Evolutionary conservation across 1,284 basidiomycete genomes (phyloP).

Genomic region (Prillingera fragicola): DNA sequence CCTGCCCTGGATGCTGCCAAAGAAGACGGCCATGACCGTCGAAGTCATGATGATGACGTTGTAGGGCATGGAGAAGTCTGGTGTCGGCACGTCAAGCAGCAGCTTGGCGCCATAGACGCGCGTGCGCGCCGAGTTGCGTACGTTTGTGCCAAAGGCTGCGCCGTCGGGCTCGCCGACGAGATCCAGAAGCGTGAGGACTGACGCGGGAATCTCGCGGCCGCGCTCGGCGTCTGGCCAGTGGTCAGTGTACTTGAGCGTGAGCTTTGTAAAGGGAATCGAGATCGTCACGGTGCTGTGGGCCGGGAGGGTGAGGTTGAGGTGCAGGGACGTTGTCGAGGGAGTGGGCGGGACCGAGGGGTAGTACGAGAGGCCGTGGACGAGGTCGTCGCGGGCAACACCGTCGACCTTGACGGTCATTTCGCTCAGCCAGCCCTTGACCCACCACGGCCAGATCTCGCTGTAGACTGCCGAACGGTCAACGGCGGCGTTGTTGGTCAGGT

Average conservation of each 20-base stretch:
- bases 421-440: slow-evolving; percentile 81
- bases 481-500: slow-evolving; percentile 61
- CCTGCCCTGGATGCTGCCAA: slow-evolving; percentile 84
- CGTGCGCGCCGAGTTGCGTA: slow-evolving; percentile 23
- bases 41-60: slow-evolving; percentile 97
- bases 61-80: slow-evolving; percentile 99
- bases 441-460: slow-evolving; percentile 89
- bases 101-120: slow-evolving; percentile 73
- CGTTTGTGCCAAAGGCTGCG: slow-evolving; percentile 1
- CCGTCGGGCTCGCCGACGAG: slow-evolving; percentile 19
- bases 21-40: slow-evolving; percentile 84
- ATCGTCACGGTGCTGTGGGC: slow-evolving; percentile 61
- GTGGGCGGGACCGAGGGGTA: slow-evolving; percentile 61
- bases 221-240: slow-evolving; percentile 93
- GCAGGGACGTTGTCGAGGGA: slow-evolving; percentile 64
- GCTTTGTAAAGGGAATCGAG: slow-evolving; percentile 70
- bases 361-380: slow-evolving; percentile 62
- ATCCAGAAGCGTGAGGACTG: slow-evolving; percentile 55
- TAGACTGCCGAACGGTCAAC: slow-evolving; percentile 60
- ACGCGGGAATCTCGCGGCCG: slow-evolving; percentile 85
- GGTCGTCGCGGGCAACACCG: slow-evolving; percentile 49
- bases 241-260: slow-evolving; percentile 87
- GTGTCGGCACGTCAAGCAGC: slow-evolving; percentile 85
- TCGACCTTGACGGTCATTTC: slow-evolving; percentile 57
- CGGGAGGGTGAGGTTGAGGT: slow-evolving; percentile 65